Evolutionary conservation across 331 rosid species (phyloP).

Genomic region (Ulmus americana): DNA sequence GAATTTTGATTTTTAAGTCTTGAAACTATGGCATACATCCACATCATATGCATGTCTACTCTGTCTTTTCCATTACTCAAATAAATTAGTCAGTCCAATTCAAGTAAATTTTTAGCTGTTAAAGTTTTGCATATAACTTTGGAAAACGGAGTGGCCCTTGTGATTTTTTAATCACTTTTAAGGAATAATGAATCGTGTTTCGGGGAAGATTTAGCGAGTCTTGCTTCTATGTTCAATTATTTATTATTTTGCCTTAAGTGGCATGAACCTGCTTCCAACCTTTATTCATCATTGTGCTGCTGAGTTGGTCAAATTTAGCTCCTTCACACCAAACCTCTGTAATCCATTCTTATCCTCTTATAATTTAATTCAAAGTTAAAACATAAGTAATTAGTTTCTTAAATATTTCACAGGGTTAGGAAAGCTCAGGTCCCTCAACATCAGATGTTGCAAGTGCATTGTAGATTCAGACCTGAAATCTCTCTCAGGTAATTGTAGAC

Average conservation of each 20-base stretch:
- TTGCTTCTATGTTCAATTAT: not conserved
- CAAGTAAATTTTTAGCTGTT: not conserved
- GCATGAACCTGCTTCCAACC: no score
- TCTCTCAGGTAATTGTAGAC: conserved; percentile 49
- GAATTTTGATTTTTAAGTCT: not conserved
- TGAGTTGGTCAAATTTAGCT: no score
- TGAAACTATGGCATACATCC: not conserved
- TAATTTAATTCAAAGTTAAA: not conserved
- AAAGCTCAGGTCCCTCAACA: conserved; percentile 54
- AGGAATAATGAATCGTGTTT: not conserved
- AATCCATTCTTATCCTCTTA: not conserved
- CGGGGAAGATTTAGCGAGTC: not conserved
- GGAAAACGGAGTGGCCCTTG: not conserved
- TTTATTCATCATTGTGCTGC: no score
- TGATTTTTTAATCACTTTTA: not conserved
- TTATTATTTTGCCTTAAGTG: not conserved
- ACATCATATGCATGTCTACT: not conserved
- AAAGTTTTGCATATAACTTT: not conserved
- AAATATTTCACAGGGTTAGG: conserved; percentile 38
- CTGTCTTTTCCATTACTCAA: not conserved
- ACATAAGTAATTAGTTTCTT: conserved; percentile 4
- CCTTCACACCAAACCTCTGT: not conserved
- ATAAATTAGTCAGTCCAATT: not conserved
- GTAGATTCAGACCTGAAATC: conserved; percentile 52
- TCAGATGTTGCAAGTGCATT: conserved; percentile 60